These are phyloP conservation scores for Turritis glabra DNA, from an alignment of 345 rosid species.

Conservation along the genomic window DNA sequence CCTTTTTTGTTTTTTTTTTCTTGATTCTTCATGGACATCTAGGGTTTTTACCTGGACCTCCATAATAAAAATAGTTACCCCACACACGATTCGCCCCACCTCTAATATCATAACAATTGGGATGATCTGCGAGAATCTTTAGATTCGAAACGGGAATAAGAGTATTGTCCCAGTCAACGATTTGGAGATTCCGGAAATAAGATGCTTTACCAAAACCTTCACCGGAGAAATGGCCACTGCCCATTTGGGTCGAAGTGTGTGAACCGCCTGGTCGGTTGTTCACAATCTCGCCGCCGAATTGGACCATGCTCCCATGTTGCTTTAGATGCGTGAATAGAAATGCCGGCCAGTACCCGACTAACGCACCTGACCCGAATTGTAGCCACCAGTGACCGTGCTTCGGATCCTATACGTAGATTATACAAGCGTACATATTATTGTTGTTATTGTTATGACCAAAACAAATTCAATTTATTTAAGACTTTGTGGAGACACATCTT, in stretches of 20 bases:
- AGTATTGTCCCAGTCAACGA: conserved; percentile 94
- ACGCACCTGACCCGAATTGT: conserved; percentile 84
- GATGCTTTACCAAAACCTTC: conserved; percentile 94
- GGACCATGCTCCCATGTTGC: conserved; percentile 91
- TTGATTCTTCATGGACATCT: conserved; percentile 34
- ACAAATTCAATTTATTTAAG: not conserved
- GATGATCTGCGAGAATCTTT: conserved; percentile 77
- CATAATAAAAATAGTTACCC: conserved; percentile 94
- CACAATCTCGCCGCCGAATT: conserved; percentile 93
- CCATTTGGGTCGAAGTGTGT: conserved; percentile 94
- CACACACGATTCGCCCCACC: conserved; percentile 80
- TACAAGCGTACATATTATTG: not conserved
- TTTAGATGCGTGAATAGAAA: conserved; percentile 74
- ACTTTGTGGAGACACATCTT: conserved; percentile 23
- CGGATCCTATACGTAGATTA: conserved; percentile 65
- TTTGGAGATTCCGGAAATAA: conserved; percentile 82
- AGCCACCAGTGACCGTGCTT: conserved; percentile 99
- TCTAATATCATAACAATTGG: conserved; percentile 86
- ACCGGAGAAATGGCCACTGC: conserved; percentile 93
- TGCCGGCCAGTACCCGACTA: conserved; percentile 97
- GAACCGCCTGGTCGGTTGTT: conserved; percentile 68
- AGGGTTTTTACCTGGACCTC: conserved; percentile 93
- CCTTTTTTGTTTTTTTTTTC: not conserved
- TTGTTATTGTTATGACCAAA: not conserved
- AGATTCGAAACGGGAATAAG: conserved; percentile 69